Conservation (phyloP, 371 early-diverging fungal species). For the Apophysomyces trapeziformis region DNA sequence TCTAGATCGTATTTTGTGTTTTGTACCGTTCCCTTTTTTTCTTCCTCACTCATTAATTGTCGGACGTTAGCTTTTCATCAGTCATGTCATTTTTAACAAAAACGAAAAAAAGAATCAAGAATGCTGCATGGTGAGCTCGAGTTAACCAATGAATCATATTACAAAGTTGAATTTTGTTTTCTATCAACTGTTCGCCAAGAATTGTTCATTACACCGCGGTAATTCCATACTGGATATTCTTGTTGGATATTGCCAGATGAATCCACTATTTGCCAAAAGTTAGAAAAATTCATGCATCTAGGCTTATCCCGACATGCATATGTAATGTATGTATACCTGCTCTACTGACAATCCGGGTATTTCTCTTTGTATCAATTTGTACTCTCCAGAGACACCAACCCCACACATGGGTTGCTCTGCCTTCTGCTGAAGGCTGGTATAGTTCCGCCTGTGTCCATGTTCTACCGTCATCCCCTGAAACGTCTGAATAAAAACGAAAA, state of each 20-base stretch:
- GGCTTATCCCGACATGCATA: too few species aligned
- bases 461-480: constrained; percentile 81
- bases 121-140: constrained; percentile 7
- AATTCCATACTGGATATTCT: constrained; percentile 80
- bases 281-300: too few species aligned
- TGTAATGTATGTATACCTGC: constrained; percentile 56
- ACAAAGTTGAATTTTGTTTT: constrained; percentile 3
- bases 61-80: constrained; percentile 4
- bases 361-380: constrained; percentile 33
- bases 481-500: constrained; percentile 47
- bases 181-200: constrained; percentile 55
- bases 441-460: constrained; percentile 74
- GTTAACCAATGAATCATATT: not conserved
- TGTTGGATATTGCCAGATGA: constrained; percentile 81
- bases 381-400: constrained; percentile 83
- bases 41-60: constrained; percentile 6
- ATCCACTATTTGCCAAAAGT: constrained; percentile 52
- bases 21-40: constrained; percentile 10
- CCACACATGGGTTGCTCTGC: constrained; percentile 53
- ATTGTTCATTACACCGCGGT: constrained; percentile 86
- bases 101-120: constrained; percentile 5
- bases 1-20: constrained; percentile 3
- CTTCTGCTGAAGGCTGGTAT: constrained; percentile 37
- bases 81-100: constrained; percentile 5
- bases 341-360: constrained; percentile 61